Evolutionary conservation across 2,329 filamentous ascomycete species (phyloP), one percentile per base, ranked within the genome.

Genomic region (Talaromyces sp.): DNA sequence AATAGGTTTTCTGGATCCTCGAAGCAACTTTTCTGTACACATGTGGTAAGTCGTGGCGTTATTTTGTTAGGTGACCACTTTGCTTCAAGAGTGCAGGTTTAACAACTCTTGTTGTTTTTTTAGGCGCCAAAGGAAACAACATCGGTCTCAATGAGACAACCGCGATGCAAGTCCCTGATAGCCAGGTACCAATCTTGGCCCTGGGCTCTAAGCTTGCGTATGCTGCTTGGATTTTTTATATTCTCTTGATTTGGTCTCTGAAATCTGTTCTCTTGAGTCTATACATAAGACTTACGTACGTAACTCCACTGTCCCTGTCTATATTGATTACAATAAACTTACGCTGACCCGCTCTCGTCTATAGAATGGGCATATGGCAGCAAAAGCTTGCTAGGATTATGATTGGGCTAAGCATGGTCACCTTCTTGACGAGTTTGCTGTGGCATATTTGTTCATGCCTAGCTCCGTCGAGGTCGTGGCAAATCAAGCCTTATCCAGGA

Each of bases 161-260:
- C 4, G 44, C 44, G 11, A 47, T 47, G 44, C 32, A 64, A 55
- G 30, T 66, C 6, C 64, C 65, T 2, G 59, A 67, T 15, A 52
- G 51, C 15, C 19, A 61, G 19, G 61, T 64, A 3, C 3, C 42
- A 4, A 27, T n/a, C 6, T 47, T 62, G 19, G 36, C 36, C n/a
- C 28, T 47, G 1, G 65, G 65, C 13, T 65, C 64, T 1, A 62
- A 65, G 15, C 63, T 47, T 49, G 65, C 62, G 1, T 67, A 65
- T 44, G 44, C 65, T 17, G 64, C 65, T 19, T 67, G 65, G 65
- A 30, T 67, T 11, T 58, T 60, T 2, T 67, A 67, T n/a, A 67
- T 67, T 22, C 55, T 64, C n/a, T 52, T 62, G 55, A 64, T 65
- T 32, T 67, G 65, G 65, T 56, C 63, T 1, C 64, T 67, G 52